Base-by-base conservation (phyloP, 257 asterid genomes). In the Solanum gracilifrons region DNA sequence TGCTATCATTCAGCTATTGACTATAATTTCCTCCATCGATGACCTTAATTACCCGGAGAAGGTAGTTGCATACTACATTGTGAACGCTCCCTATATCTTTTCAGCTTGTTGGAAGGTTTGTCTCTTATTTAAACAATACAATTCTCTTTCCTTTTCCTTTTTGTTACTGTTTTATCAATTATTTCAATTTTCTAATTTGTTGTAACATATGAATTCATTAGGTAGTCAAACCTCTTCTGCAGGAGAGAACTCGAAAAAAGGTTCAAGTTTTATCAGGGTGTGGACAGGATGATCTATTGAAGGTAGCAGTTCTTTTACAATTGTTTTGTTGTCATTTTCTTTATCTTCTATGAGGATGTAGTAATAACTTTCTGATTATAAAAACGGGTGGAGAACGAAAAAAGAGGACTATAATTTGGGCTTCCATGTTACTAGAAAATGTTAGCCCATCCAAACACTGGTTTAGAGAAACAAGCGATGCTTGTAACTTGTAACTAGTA, bases 91-190 rank as follows among this genome's bases (percentile, higher is more conserved):
- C 15, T 93, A 93, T 76, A 91, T 93, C 80, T 95, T 93, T 87
- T 92, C 96, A 6, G 95, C 95, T 77, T 95, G 98, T 87, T 93
- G 98, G 98, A 95, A 93, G 98, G 98, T 95, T 87, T 6, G 92
- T 20, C 73, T 87, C 31, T 69, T 71, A 64, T 82, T 35, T 25
- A 43, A 15, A 16, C 62, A 51, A 55, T 55, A 3, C 25, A 32
- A 62, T 60, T 85, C 55, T 88, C 23, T 29, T 18, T 27, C 37
- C 48, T 33, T 84, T 64, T 64, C 16, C 7, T 25, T 85, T 66
- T 20, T 7, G 66, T 9, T 46, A 29, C 18, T 29, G 29, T 48
- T 46, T 80, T 80, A 46, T 46, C 85, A 16, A 16, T 80, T 46
- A 48, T 37, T 15, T 31, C 62, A 73, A 13, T 48, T 32, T 16